A percentile compares a stretch with the other conserved stretches of the same genome.
Conservation (phyloP, 257 asterid genomes). For the Penstemon newberryi region DNA sequence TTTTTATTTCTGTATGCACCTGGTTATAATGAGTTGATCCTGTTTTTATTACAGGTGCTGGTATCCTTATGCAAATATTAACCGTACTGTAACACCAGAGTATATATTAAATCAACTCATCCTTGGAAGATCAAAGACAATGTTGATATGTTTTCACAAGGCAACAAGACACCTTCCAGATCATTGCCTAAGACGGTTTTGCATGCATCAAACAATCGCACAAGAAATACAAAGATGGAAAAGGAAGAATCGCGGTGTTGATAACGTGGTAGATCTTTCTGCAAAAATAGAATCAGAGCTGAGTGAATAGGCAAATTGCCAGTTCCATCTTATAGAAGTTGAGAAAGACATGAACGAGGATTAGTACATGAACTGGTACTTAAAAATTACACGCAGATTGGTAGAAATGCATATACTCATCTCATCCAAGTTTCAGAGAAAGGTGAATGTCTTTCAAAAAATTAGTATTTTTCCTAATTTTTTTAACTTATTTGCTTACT, state of each 20-base stretch:
- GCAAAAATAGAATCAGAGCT: slow-evolving; percentile 89
- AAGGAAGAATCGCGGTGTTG: slow-evolving; percentile 96
- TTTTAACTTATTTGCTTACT: slow-evolving; percentile 26
- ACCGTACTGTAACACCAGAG: slow-evolving; percentile 80
- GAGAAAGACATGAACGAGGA: slow-evolving; percentile 84
- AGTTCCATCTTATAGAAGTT: slow-evolving; percentile 73
- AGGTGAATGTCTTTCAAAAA: slow-evolving; percentile 50
- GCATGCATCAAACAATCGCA: slow-evolving; percentile 80
- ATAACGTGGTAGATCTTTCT: slow-evolving; percentile 84
- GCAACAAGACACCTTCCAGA: slow-evolving; percentile 98
- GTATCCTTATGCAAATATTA: slow-evolving; percentile 88
- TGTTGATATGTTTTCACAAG: slow-evolving; percentile 92
- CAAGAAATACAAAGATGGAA: slow-evolving; percentile 88
- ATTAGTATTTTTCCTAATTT: not conserved
- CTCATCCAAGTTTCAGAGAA: slow-evolving; percentile 84
- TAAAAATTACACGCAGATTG: slow-evolving; percentile 65
- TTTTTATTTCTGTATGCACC: slow-evolving; percentile 9
- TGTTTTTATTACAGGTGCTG: slow-evolving; percentile 63
- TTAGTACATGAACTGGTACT: slow-evolving; percentile 86
- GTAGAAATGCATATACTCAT: slow-evolving; percentile 88
- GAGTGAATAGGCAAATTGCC: slow-evolving; percentile 77
- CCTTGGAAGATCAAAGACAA: slow-evolving; percentile 92
- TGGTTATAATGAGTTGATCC: slow-evolving; percentile 19
- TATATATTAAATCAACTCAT: slow-evolving; percentile 69
- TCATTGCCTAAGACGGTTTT: slow-evolving; percentile 90